Base-by-base conservation (phyloP, 78 protist species). In the Dictyostelium purpureum region DNA sequence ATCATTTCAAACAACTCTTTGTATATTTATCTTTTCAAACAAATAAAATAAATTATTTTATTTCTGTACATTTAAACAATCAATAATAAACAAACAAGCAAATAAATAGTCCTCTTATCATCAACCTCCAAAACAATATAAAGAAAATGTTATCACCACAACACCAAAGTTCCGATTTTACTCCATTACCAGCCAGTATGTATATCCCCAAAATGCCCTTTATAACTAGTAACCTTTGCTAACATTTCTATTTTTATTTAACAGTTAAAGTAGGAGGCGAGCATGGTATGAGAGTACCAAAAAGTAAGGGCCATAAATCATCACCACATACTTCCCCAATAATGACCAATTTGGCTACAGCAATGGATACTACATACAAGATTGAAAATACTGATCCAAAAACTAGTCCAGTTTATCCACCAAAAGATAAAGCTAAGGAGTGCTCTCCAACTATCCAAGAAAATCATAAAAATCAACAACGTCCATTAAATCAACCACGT, bases 401-500 rank as follows among this genome's bases (percentile, higher is more conserved):
- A 33, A 6, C 38, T 33, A 42, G 33, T 33, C 26, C 26, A 19
- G 52, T 47, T 47, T 33, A 63, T 33, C 45, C 19, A 31, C 18
- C 71, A 63, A 63, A 28, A 57, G 66, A 57, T 11, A 57, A 35
- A 57, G 66, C 21, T 26, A 57, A 35, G 16, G 33, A 26, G 33
- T 63, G 16, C 71, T 5, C 71, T 3, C 71, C 71, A 31, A 63
- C 71, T 33, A 16, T 16, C 18, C 16, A 24, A 33, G 71, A 63
- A 31, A 63, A 16, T 33, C 71, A 63, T 16, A 63, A 63, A 33
- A 63, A 33, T 63, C 71, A 63, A 63, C 33, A 37, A 63, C 71
- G 71, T 63, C 43, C 43, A 63, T 63, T 63, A 63, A 63, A 63
- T 1, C 71, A 63, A 63, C 71, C 71, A 63, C 11, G 71, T 18